These are phyloP conservation scores for Aspergillus kassunensis DNA, from an alignment of 495 filamentous ascomycete genomes.

Conservation along the genomic window DNA sequence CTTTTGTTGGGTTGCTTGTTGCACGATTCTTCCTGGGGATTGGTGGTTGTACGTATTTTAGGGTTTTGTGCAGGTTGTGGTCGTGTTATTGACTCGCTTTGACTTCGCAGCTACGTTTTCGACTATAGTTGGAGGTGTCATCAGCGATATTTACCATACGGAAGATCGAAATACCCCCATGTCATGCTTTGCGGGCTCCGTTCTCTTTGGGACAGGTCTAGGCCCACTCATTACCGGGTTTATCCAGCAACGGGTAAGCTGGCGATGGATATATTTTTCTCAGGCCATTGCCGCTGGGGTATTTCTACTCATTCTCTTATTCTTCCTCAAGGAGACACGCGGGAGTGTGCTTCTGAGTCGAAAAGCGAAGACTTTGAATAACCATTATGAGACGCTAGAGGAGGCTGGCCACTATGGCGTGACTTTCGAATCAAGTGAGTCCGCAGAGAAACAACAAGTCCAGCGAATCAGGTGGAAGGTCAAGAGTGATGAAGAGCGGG, in stretches of 20 bases:
- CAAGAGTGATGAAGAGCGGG: constrained; percentile 76
- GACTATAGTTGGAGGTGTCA: constrained; percentile 90
- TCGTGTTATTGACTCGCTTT: constrained; percentile 10
- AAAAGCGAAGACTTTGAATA: constrained; percentile 70
- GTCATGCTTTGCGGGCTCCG: constrained; percentile 75
- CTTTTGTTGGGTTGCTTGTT: constrained; percentile 69
- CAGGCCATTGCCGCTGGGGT: constrained; percentile 68
- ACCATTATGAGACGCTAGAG: constrained; percentile 75
- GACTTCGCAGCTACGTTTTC: constrained; percentile 59
- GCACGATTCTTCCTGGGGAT: constrained; percentile 74
- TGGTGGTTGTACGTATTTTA: constrained; percentile 51
- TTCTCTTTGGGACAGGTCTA: constrained; percentile 75
- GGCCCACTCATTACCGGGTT: constrained; percentile 72
- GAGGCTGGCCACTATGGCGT: constrained; percentile 62
- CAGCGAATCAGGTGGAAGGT: constrained; percentile 80
- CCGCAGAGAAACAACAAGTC: constrained; percentile 38
- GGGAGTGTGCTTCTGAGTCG: constrained; percentile 76
- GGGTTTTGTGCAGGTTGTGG: background rate
- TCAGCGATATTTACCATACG: constrained; percentile 81
- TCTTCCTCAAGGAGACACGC: constrained; percentile 78
- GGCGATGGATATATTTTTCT: constrained; percentile 91
- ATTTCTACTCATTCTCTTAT: constrained; percentile 57
- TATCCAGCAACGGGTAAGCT: constrained; percentile 62
- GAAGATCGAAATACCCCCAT: constrained; percentile 83
- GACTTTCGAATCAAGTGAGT: constrained; percentile 19